phyloP scores from a whole-genome alignment of 139 green algal species.

The Penium margaritaceum region DNA sequence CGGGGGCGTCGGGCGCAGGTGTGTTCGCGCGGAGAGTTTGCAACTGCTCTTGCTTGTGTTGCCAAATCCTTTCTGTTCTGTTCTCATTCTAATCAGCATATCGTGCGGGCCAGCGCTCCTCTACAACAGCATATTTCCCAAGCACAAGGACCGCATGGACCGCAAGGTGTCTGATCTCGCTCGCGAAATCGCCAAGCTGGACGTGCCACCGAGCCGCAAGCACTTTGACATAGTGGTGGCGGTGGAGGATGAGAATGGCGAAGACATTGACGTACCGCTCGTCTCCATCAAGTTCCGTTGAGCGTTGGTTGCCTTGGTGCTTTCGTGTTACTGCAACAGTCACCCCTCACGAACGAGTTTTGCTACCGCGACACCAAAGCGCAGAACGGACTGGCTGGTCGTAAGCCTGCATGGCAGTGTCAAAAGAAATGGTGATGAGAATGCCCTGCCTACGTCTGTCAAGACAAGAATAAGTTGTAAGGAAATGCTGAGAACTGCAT shows the following conservation, averaged over 20 bases:
- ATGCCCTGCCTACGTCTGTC: too few relatives aligned
- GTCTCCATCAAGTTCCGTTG: constrained; percentile 69
- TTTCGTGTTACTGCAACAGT: too few relatives aligned
- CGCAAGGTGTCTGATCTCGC: constrained; percentile 71
- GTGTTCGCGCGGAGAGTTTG: too few relatives aligned
- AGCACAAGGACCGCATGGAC: constrained; percentile 83
- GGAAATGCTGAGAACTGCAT: too few relatives aligned
- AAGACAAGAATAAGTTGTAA: too few relatives aligned
- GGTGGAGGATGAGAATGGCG: constrained; percentile 85
- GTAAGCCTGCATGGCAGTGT: too few relatives aligned
- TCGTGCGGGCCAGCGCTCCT: constrained; percentile 80
- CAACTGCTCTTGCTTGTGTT: not conserved
- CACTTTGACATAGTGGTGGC: constrained; percentile 99
- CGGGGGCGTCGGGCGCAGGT: too few relatives aligned
- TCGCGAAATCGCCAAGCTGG: constrained; percentile 73
- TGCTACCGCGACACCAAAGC: too few relatives aligned
- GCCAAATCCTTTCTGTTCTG: not conserved
- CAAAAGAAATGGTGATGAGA: too few relatives aligned
- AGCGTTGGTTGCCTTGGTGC: too few relatives aligned
- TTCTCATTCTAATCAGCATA: constrained; percentile 55
- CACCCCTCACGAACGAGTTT: too few relatives aligned
- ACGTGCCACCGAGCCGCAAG: constrained; percentile 60
- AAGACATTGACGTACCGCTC: constrained; percentile 74
- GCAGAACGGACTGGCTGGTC: too few relatives aligned
- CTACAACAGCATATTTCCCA: constrained; percentile 98